Evolutionary conservation across 2,329 filamentous ascomycete species (phyloP), one percentile per base, ranked within the genome.

Genomic region (Onygena corvina): DNA sequence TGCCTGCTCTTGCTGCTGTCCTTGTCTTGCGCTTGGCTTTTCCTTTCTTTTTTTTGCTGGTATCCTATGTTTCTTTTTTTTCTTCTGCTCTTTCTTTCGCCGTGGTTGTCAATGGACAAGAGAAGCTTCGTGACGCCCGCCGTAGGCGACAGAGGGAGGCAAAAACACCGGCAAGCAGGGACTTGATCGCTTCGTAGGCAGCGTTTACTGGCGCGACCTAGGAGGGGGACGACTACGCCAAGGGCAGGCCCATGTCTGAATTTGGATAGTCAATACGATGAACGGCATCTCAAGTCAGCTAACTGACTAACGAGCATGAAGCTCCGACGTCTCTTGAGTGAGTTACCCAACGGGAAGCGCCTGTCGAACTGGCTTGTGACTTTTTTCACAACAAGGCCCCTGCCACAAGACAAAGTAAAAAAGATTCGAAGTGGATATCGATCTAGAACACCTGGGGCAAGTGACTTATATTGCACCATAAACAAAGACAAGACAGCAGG

Each of bases 351-450:
- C n/a, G n/a, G n/a, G n/a, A n/a, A n/a, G n/a, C n/a, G n/a, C 11
- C 27, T 29, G 11, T 29, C 4, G 27, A 23, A 42, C 36, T 25
- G 21, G 36, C 36, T 42, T 42, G 36, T 42, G 36, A 42, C 36
- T 42, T 42, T n/a, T n/a, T n/a, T n/a, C n/a, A n/a, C 36, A 21
- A 40, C 21, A 23, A n/a, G 20, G 12, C 36, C 36, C 36, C 36
- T 42, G 36, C 36, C 11, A 18, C 36, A 42, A 23, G 21, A 23
- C 11, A 27, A 42, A 42, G 21, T 42, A 42, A 42, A 40, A 40
- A n/a, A n/a, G n/a, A 42, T 27, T 25, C 12, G 21, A 27, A 14
- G 36, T 42, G 36, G 36, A 27, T 27, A 42, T 42, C 36, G 36
- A 42, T 42, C 36, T 42, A 42, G 36, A 42, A 42, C 36, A 23